Evolutionary conservation across 768 basidiomycete species (phyloP).

Genomic region (Phaffia tasmanica): DNA sequence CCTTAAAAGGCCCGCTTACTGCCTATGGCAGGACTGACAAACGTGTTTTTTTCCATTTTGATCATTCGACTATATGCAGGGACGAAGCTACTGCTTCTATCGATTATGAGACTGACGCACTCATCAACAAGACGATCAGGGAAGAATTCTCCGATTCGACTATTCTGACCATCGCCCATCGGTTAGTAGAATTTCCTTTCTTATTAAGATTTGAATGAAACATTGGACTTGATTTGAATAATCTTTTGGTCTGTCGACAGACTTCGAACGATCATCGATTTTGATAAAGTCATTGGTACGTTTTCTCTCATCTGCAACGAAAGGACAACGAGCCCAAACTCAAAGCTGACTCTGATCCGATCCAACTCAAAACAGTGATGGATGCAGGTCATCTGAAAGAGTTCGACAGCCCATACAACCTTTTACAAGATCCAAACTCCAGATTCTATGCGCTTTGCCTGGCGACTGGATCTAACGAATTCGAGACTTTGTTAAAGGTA

Average conservation of each 20-base stretch:
- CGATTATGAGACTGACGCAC: conserved; percentile 26
- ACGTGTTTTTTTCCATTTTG: conserved; percentile 30
- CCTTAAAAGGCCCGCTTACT: not conserved
- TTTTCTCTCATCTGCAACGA: not conserved
- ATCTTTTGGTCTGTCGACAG: conserved; percentile 14
- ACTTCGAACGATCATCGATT: conserved; percentile 16
- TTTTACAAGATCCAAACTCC: conserved; percentile 14
- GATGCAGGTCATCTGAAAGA: conserved; percentile 14
- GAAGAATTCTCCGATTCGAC: conserved; percentile 23
- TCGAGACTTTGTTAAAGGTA: conserved; percentile 3
- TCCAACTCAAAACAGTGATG: not conserved
- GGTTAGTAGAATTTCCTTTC: not conserved
- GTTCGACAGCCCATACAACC: conserved; percentile 12
- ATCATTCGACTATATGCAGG: not conserved
- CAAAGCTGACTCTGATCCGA: not conserved
- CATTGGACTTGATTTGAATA: not conserved
- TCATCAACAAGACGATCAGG: conserved; percentile 29
- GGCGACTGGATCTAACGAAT: conserved; percentile 21
- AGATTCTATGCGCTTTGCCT: conserved; percentile 20
- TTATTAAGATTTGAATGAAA: not conserved
- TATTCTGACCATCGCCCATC: not conserved
- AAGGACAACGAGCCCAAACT: not conserved
- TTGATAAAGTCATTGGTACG: conserved; percentile 12
- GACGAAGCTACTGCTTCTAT: conserved; percentile 50
- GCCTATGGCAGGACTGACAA: no score